A percentile compares a stretch with the other conserved stretches of the same genome.
phyloP scores from a whole-genome alignment of 257 asterid genomes.

The Solanum rostratum region DNA sequence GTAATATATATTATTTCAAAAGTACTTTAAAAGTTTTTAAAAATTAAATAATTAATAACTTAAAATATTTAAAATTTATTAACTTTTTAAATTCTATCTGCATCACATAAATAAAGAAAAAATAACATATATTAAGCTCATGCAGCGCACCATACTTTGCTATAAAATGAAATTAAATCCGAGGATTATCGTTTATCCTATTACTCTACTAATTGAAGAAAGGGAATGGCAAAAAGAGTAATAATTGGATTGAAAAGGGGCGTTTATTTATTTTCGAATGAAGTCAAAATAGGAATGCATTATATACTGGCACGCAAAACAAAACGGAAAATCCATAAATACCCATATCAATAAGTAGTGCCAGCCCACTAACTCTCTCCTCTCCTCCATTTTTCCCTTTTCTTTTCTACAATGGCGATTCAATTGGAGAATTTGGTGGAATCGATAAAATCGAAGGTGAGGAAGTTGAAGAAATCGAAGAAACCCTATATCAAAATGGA shows the following conservation, averaged over 20 bases:
- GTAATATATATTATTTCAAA: too few relatives aligned
- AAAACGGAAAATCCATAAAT: neutral
- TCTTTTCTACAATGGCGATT: neutral
- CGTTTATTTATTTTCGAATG: neutral
- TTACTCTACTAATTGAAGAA: too few relatives aligned
- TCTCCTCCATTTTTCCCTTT: neutral
- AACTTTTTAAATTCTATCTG: too few relatives aligned
- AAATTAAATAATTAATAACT: too few relatives aligned
- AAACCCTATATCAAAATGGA: constrained; percentile 84
- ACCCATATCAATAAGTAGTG: neutral
- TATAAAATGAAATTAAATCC: too few relatives aligned
- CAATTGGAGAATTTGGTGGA: constrained; percentile 52
- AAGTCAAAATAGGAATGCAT: neutral
- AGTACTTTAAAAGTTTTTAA: too few relatives aligned
- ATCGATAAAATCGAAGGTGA: constrained; percentile 72
- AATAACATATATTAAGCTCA: too few relatives aligned
- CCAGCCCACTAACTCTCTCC: neutral
- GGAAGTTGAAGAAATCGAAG: constrained; percentile 57
- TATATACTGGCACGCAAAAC: neutral
- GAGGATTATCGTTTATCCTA: too few relatives aligned
- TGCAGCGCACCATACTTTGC: too few relatives aligned
- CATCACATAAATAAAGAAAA: too few relatives aligned
- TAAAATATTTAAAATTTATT: too few relatives aligned
- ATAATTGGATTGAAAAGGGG: neutral
- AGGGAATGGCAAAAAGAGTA: neutral